Evolutionary conservation across 805 yeast genomes (phyloP), one percentile per base, ranked within the genome.

Genomic region (Wickerhamiella bombiphila): DNA sequence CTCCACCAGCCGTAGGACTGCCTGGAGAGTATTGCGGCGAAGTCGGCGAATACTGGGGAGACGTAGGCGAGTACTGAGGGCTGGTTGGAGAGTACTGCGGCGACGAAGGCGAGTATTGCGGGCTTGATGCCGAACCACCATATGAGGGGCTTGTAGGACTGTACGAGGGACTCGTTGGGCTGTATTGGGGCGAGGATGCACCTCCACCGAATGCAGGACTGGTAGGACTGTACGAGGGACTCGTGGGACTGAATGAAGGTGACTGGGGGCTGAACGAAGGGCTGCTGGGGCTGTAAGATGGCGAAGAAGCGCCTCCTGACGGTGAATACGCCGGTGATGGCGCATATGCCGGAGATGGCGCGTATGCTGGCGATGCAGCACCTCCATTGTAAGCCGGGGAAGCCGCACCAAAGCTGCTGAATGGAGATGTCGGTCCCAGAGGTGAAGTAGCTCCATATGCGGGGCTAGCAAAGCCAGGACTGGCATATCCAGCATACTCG

Each of bases 31-130:
- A 57, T 33, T 51, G 45, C 48, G 91, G 88, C 4, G 81, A 73
- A 1, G 91, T 80, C 34, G 94, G 94, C 1, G 77, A 68, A 58
- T 82, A 82, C 1, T 61, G 48, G 42, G 95, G 96, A 0, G 80
- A 72, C 0, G 91, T 80, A 36, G 93, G 93, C 2, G 76, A 57
- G 55, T 82, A 85, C 7, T 66, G 54, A 50, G 94, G 94, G 0
- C 85, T 75, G 0, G 94, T 80, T 44, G 93, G 93, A 0, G 77
- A 68, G 53, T 76, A 76, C 17, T 60, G 50, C 43, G 86, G 85
- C 3, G 76, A 68, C 0, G 86, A 75, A 30, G 86, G 76, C 1
- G 66, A 56, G 47, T 67, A 60, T 34, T 47, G 58, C 52, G 72
- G 86, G 1, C 77, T 70, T 0, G 81, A 74, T 36, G 94, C 93